Evolutionary conservation across 139 green algal genomes (phyloP).

Genomic region (Eudorina sp.): DNA sequence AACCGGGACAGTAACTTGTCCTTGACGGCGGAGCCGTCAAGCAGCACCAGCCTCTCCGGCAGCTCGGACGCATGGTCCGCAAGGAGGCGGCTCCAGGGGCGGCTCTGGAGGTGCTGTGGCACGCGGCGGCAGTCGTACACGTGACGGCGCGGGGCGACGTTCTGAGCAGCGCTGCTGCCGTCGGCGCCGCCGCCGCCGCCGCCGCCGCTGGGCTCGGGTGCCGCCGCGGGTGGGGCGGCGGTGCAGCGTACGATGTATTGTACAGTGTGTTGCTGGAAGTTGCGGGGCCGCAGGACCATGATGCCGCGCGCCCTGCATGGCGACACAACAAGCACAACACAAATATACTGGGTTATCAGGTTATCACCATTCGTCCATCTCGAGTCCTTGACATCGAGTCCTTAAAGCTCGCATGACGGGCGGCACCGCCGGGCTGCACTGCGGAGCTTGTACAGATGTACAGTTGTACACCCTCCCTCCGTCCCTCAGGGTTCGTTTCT

Average conservation of each 20-base stretch:
- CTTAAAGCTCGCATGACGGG: too few relatives aligned
- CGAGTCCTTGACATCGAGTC: too few relatives aligned
- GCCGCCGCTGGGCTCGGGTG: not conserved
- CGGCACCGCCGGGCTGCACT: too few relatives aligned
- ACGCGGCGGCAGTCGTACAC: slow-evolving; percentile 43
- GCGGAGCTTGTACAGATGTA: too few relatives aligned
- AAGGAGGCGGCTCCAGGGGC: slow-evolving; percentile 28
- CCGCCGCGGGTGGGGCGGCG: not conserved
- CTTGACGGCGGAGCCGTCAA: not conserved
- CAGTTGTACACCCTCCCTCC: too few relatives aligned
- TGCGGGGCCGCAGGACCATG: slow-evolving; percentile 55
- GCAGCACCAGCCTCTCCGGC: slow-evolving; percentile 54
- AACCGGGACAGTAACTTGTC: slow-evolving; percentile 60
- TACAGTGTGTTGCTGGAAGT: slow-evolving; percentile 54
- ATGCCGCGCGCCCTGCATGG: slow-evolving; percentile 40
- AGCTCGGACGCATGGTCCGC: not conserved
- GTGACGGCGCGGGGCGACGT: too few relatives aligned
- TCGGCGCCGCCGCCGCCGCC: too few relatives aligned
- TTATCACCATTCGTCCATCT: too few relatives aligned
- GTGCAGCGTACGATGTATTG: slow-evolving; percentile 50
- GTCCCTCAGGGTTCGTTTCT: too few relatives aligned
- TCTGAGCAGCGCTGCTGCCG: too few relatives aligned
- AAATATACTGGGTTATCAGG: too few relatives aligned
- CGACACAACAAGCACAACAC: too few relatives aligned
- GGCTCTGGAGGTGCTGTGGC: slow-evolving; percentile 6